These are phyloP conservation scores for Cladosporium sp. DNA, from an alignment of 2,329 filamentous ascomycete genomes.

Conservation along the genomic window DNA sequence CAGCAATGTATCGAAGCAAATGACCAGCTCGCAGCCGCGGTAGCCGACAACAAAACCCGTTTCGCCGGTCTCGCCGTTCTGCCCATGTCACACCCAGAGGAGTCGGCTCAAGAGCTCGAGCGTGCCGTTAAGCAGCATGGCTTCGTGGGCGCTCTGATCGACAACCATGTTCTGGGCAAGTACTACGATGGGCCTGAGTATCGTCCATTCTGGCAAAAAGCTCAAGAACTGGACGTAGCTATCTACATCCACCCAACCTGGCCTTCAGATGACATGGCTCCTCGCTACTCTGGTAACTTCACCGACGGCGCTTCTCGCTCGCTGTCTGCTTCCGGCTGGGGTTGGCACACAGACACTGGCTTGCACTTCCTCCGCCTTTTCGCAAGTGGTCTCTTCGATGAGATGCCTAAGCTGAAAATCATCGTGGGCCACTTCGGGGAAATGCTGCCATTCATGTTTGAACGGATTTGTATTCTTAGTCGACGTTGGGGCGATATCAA, in stretches of 20 bases:
- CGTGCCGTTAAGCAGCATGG: conserved; percentile 29
- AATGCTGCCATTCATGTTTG: conserved; percentile 55
- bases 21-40: conserved; percentile 30
- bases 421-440: conserved; percentile 56
- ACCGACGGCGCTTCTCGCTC: conserved; percentile 25
- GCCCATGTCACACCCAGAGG: conserved; percentile 29
- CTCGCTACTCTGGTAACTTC: conserved; percentile 33
- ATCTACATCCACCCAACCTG: conserved; percentile 51
- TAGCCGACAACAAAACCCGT: conserved; percentile 24
- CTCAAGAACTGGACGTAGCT: conserved; percentile 45
- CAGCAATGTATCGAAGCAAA: conserved; percentile 29
- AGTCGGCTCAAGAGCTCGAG: conserved; percentile 30
- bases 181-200: conserved; percentile 33
- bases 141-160: conserved; percentile 34
- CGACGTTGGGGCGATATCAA: conserved; percentile 32
- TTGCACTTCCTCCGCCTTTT: conserved; percentile 49
- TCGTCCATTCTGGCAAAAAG: conserved; percentile 30
- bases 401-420: conserved; percentile 51
- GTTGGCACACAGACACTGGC: conserved; percentile 50
- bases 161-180: conserved; percentile 32
- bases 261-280: conserved; percentile 36
- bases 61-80: conserved; percentile 34
- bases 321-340: conserved; percentile 43
- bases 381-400: conserved; percentile 53
- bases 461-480: conserved; percentile 38